Base-by-base conservation (phyloP, 306 rosid species). In the Dalbergia cochinchinensis region DNA sequence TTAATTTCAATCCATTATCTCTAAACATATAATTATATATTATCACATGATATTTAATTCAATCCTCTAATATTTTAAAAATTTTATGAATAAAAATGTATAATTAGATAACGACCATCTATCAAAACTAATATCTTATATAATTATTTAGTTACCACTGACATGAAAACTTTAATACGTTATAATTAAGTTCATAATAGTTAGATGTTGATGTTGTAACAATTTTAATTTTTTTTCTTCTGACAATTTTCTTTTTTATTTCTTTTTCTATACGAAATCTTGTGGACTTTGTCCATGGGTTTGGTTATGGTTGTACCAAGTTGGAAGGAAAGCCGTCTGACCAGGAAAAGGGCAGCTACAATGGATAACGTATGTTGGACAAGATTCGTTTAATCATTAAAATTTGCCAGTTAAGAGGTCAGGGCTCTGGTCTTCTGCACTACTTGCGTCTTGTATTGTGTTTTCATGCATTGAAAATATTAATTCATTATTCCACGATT, bases 251-350 rank as follows among this genome's bases (percentile, higher is more conserved):
- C 1, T 20, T 20, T 20, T 1, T n/a, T n/a, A n/a, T n/a, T n/a
- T 53, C 8, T 9, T 76, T 11, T 18, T 63, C 50, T 16, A 1
- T 19, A 16, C 0, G 37, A 69, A 79, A 69, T 61, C 35, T 35
- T 71, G 59, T 22, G 6, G 34, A 15, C 55, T 22, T 67, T 51
- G 59, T 37, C 41, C 41, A 5, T 37, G 41, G 41, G 41, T 42
- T 42, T 42, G 47, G 10, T 54, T 13, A 33, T 44, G 58, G 62
- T 48, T 58, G 26, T 58, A 39, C 31, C 76, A 69, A 76, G 64
- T 83, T 80, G 85, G 88, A 81, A 86, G 86, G 62, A 84, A 84
- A 82, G 62, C 42, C 84, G 89, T 87, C 44, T 79, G 71, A 65
- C 89, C 85, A 85, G 82, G 82, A 84, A 83, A 42, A 42, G 73